Conservation (phyloP, 2,329 filamentous ascomycete species). For the Venturia effusa region DNA sequence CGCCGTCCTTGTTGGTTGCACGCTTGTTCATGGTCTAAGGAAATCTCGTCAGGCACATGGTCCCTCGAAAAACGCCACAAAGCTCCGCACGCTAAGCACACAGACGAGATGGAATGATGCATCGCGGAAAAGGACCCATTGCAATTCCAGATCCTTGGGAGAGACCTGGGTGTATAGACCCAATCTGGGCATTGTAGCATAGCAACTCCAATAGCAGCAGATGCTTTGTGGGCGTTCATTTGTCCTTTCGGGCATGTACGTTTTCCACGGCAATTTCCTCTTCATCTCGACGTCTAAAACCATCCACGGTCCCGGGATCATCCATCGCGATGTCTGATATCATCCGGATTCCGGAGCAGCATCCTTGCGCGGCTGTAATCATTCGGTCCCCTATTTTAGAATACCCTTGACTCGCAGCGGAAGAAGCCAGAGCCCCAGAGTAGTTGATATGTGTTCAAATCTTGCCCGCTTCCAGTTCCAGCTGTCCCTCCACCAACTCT, state of each 20-base stretch:
- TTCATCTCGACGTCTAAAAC: background rate
- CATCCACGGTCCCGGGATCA: background rate
- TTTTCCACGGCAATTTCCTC: background rate
- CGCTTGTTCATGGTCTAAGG: background rate
- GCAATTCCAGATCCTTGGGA: background rate
- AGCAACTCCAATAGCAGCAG: background rate
- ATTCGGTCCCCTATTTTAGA: background rate
- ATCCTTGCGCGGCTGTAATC: background rate
- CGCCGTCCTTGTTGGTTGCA: background rate
- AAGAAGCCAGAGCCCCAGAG: background rate
- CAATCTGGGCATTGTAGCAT: background rate
- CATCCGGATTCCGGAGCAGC: background rate
- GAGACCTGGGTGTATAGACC: background rate
- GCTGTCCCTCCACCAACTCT: background rate
- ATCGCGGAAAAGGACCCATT: background rate
- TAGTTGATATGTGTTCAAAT: background rate
- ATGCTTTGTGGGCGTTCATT: background rate
- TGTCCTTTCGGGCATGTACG: background rate
- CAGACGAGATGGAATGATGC: background rate
- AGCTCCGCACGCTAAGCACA: background rate
- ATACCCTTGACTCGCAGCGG: background rate
- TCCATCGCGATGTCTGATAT: background rate
- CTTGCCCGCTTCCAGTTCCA: background rate
- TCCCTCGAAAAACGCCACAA: background rate
- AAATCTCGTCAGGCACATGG: conserved; percentile 1